These are phyloP conservation scores for Plasmodium gallinaceum DNA, from an alignment of 169 alveolate species.

Conservation along the genomic window DNA sequence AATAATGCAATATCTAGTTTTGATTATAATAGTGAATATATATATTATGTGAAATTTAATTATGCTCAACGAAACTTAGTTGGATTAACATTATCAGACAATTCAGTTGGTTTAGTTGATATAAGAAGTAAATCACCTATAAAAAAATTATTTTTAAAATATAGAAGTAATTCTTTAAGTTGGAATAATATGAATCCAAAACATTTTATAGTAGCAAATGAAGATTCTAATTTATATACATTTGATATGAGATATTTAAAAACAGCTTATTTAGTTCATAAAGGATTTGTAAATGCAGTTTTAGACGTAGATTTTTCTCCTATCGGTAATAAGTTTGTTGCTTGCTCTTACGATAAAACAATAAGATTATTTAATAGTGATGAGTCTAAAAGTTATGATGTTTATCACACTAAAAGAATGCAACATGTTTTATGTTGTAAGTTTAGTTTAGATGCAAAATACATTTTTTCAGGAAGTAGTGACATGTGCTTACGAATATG, in stretches of 20 bases:
- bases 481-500: conserved; percentile 98
- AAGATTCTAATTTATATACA: conserved; percentile 97
- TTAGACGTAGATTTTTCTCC: conserved; percentile 96
- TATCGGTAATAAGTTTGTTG: conserved; percentile 97
- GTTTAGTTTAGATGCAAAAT: conserved; percentile 95
- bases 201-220: conserved; percentile 97
- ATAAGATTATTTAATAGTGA: conserved; percentile 94
- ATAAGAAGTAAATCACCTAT: conserved; percentile 93
- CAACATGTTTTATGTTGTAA: conserved; percentile 92
- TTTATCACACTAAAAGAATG: conserved; percentile 98
- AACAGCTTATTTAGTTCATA: conserved; percentile 94
- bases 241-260: conserved; percentile 97
- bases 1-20: conserved; percentile 83
- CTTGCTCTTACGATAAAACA: conserved; percentile 97
- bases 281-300: conserved; percentile 94
- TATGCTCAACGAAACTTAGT: conserved; percentile 92
- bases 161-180: conserved; percentile 94
- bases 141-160: conserved; percentile 90
- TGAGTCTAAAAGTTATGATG: conserved; percentile 95
- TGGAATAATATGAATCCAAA: conserved; percentile 99
- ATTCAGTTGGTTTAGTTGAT: conserved; percentile 92
- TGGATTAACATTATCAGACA: conserved; percentile 93
- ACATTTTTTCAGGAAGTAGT: conserved; percentile 96
- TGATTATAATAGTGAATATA: conserved; percentile 84
- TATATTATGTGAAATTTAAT: conserved; percentile 94